Conservation (phyloP, 768 basidiomycete genomes). For the Tricholoma saponaceum region DNA sequence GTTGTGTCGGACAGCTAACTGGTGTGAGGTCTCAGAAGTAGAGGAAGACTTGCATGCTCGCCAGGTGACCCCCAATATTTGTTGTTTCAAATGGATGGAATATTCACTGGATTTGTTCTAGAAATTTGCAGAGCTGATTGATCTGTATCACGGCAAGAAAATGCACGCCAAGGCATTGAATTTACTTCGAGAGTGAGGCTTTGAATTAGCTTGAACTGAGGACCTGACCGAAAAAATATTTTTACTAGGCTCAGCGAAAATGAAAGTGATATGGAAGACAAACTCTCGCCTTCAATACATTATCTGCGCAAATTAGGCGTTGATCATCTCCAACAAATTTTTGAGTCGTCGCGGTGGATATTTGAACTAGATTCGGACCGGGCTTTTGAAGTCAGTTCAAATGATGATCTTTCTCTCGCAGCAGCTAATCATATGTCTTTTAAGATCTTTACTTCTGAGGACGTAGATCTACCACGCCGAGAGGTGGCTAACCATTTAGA, state of each 20-base stretch:
- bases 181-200: slow-evolving; percentile 76
- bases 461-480: slow-evolving; percentile 81
- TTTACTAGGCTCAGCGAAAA: slow-evolving; percentile 68
- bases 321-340: slow-evolving; percentile 76
- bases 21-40: slow-evolving; percentile 95
- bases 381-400: slow-evolving; percentile 65
- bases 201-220: background rate
- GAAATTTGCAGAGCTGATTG: slow-evolving; percentile 91
- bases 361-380: slow-evolving; percentile 69
- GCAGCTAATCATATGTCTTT: background rate
- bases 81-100: background rate
- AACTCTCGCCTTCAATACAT: slow-evolving; percentile 75
- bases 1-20: slow-evolving; percentile 87
- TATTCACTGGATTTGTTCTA: slow-evolving; percentile 26
- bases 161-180: slow-evolving; percentile 89
- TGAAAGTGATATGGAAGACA: slow-evolving; percentile 73
- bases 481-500: slow-evolving; percentile 79
- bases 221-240: background rate
- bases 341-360: slow-evolving; percentile 81
- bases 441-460: slow-evolving; percentile 94
- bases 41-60: slow-evolving; percentile 80
- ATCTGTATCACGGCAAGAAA: slow-evolving; percentile 90
- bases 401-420: background rate
- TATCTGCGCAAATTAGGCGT: slow-evolving; percentile 91
- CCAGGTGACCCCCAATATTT: slow-evolving; percentile 47